Base-by-base conservation (phyloP, 345 rosid genomes). In the Eucalyptus polyanthemos region DNA sequence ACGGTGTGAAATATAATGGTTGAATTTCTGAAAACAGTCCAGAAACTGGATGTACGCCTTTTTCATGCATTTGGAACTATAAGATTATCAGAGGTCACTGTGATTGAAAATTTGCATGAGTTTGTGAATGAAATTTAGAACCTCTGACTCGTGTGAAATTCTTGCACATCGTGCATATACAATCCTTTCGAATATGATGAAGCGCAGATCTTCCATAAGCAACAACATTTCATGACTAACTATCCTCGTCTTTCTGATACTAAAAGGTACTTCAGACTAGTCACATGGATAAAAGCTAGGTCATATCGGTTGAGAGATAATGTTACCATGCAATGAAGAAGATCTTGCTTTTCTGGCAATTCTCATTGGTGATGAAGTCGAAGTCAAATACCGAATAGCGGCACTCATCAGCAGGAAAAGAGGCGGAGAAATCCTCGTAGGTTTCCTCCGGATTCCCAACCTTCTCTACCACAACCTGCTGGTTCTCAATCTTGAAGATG, bases 291-390 rank as follows among this genome's bases (percentile, higher is more conserved):
- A 76, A 76, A 49, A 5, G 62, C n/a, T 11, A 47, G 69, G 42
- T 2, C 4, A 24, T 2, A 34, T 87, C 8, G 67, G 44, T 21
- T 8, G 88, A 37, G 44, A 54, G 42, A 31, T 50, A 17, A 37
- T 16, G 37, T 88, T 95, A 97, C 99, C 99, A 97, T 31, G 99
- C 99, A 40, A 97, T 93, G 96, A 97, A 97, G 95, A 97, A 96
- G 89, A 97, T 97, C 92, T 97, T 97, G 99, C 98, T 96, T 93
- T 96, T 97, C 96, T 97, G 99, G 95, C 98, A 95, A 88, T 97
- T 95, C 93, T 97, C 99, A 49, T 87, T 67, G 56, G 99, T 97
- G 72, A 90, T 94, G 95, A 94, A 97, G 86, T 97, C 99, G 15
- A 97, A 96, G 88, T 97, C 99, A 60, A 87, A 97, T 90, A 97